These are phyloP conservation scores for Raphanus raphanistrum DNA, from an alignment of 345 rosid species.

Conservation along the genomic window DNA sequence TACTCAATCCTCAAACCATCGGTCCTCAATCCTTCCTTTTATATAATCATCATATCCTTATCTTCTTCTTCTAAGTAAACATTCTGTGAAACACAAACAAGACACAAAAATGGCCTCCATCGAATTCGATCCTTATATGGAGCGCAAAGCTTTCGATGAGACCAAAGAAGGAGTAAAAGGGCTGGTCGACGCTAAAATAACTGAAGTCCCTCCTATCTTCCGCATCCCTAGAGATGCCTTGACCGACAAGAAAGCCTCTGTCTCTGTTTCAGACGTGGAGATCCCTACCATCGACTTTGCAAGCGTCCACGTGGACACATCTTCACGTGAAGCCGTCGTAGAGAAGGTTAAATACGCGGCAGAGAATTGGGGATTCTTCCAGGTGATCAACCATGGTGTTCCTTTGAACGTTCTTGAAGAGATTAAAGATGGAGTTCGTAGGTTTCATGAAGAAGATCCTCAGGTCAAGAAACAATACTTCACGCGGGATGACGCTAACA, in stretches of 20 bases:
- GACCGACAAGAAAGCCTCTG: not conserved
- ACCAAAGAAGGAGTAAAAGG: constrained; percentile 42
- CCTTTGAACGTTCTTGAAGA: constrained; percentile 35
- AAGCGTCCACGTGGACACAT: constrained; percentile 10
- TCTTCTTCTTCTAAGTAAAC: not conserved
- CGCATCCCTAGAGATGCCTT: not conserved
- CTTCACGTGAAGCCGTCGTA: constrained; percentile 20
- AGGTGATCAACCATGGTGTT: constrained; percentile 52
- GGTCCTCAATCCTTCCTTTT: not conserved
- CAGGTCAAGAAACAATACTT: constrained; percentile 27
- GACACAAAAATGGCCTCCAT: not conserved
- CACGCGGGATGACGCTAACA: constrained; percentile 4
- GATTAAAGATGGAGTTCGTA: constrained; percentile 19
- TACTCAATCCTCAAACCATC: not conserved
- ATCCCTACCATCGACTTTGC: constrained; percentile 46
- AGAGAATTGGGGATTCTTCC: constrained; percentile 45
- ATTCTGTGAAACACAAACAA: not conserved
- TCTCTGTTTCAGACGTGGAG: not conserved
- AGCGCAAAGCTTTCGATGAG: constrained; percentile 29
- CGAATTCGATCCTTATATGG: not conserved
- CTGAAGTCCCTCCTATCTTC: constrained; percentile 38
- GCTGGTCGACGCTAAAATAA: constrained; percentile 34
- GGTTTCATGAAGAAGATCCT: constrained; percentile 33
- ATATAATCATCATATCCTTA: not conserved
- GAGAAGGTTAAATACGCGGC: constrained; percentile 30